Evolutionary conservation across 164 flowering plant species (phyloP).

Genomic region (Paratinospora sagittata): DNA sequence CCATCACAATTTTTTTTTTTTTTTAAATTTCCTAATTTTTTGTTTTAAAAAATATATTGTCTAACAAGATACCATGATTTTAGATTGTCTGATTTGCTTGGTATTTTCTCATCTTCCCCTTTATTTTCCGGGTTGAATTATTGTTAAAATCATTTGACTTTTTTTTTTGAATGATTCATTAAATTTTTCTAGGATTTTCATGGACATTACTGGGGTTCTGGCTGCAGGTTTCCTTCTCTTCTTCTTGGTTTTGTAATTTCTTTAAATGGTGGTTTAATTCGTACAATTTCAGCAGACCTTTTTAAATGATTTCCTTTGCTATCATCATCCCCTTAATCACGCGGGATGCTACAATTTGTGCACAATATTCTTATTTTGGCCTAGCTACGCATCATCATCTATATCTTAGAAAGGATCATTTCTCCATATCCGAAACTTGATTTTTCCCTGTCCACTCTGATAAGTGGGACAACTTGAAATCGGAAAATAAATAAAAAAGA

Average conservation of each 20-base stretch:
- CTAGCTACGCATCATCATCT: too few species aligned
- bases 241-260: not conserved
- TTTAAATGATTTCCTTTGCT: not conserved
- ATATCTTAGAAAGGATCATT: not conserved
- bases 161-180: not conserved
- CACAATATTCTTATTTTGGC: too few species aligned
- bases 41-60: not conserved
- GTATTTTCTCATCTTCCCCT: not conserved
- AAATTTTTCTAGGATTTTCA: not conserved
- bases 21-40: not conserved
- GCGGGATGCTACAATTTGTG: too few species aligned
- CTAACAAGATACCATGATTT: not conserved
- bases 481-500: not conserved
- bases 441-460: not conserved
- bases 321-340: not conserved
- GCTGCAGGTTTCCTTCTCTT: not conserved
- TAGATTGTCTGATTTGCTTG: constrained; percentile 1
- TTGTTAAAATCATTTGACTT: not conserved
- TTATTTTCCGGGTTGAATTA: not conserved
- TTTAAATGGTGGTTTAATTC: not conserved
- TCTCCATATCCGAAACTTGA: not conserved
- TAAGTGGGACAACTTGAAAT: not conserved
- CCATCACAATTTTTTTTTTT: not conserved
- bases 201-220: too few species aligned
- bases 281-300: not conserved